Base-by-base conservation (phyloP, 192 early-diverging fungal species). In the Entrophospora sp. region DNA sequence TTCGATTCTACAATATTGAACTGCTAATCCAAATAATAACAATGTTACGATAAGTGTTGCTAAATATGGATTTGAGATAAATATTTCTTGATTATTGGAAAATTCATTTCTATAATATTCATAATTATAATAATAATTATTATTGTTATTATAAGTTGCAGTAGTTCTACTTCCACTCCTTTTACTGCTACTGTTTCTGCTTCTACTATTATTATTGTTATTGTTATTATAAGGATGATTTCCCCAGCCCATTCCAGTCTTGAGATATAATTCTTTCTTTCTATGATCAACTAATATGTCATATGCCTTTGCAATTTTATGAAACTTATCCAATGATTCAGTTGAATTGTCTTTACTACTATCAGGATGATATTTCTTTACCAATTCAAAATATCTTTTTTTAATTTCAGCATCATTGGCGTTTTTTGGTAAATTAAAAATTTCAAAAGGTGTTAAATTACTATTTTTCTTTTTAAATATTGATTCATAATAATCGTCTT, bases 291-390 rank as follows among this genome's bases (percentile, higher is more conserved):
- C 48, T 6, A 75, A 38, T 34, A 75, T 35, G 31, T 71, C 69
- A 35, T 75, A 75, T 35, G 73, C 73, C 34, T 57, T 44, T 6
- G 53, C 44, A 10, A 75, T 37, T 60, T 71, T 51, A 32, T 58
- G 60, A 61, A 75, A 75, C 40, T 18, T 16, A 16, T 58, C 58
- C 16, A 56, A 27, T 20, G 32, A 31, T n/a, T 43, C 55, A 5
- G 48, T 27, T 22, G 62, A 64, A 30, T 42, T 56, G 8, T 69
- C 44, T 18, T 45, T 18, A 36, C 31, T 30, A n/a, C n/a, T 40
- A 49, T 75, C 73, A 2, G 73, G 73, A 35, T 75, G 73, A 37
- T 64, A 37, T 34, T 34, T n/a, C 45, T 75, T 75, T 12, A 61
- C 69, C 2, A 75, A 45, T 37, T 67, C 66, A 62, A 68, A 68